phyloP scores from a whole-genome alignment of 257 asterid species.

The Gentiana macrophylla region DNA sequence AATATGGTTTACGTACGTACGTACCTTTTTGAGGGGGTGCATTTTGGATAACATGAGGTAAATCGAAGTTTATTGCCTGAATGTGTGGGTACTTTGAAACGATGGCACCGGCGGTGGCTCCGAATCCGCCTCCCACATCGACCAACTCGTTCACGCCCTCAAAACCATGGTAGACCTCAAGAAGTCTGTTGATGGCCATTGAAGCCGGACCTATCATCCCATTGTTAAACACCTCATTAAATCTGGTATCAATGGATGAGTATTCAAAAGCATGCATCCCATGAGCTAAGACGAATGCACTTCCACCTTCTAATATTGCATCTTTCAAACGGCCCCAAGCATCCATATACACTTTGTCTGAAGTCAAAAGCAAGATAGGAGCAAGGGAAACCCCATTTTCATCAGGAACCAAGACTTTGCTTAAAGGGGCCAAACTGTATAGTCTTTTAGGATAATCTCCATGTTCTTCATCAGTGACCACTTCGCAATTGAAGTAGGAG shows the following conservation, averaged over 20 bases:
- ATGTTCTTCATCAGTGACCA: constrained; percentile 1
- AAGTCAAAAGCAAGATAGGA: background rate
- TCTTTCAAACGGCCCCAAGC: constrained; percentile 4
- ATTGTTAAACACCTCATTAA: constrained; percentile 12
- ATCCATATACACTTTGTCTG: constrained; percentile 20
- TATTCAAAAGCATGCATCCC: constrained; percentile 19
- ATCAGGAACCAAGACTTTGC: no score
- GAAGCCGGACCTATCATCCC: constrained; percentile 8
- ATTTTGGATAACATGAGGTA: constrained; percentile 18
- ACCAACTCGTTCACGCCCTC: constrained; percentile 11
- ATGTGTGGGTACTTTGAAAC: constrained; percentile 13
- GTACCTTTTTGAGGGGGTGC: constrained; percentile 11
- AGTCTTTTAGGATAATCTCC: no score
- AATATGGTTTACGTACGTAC: no score
- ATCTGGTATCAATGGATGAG: constrained; percentile 10
- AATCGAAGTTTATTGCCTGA: constrained; percentile 14
- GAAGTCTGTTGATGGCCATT: constrained; percentile 8
- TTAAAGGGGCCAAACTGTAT: no score
- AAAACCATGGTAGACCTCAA: constrained; percentile 16
- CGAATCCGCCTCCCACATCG: constrained; percentile 17
- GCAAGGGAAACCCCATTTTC: constrained; percentile 8
- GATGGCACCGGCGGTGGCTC: background rate
- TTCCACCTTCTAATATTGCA: constrained; percentile 36
- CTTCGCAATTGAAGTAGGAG: constrained; percentile 3
- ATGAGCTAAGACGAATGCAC: constrained; percentile 15